phyloP scores from a whole-genome alignment of 2,329 filamentous ascomycete genomes.

The Arthrobotrys megalospora region DNA sequence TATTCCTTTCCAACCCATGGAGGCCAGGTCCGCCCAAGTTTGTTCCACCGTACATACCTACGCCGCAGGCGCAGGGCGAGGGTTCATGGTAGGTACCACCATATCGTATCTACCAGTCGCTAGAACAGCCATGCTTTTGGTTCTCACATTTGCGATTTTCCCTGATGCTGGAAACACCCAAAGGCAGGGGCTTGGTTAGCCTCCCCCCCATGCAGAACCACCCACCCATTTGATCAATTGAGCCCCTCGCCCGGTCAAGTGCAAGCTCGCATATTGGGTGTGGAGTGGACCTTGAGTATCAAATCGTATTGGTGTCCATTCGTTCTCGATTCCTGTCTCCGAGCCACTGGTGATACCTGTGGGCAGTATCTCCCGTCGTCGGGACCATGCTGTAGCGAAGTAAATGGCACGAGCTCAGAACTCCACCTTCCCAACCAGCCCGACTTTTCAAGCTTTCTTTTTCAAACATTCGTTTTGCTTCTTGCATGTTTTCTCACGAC shows the following conservation, averaged over 20 bases:
- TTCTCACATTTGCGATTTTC: constrained; percentile 26
- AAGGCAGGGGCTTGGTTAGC: constrained; percentile 22
- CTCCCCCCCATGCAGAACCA: constrained; percentile 25
- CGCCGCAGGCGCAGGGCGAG: constrained; percentile 21
- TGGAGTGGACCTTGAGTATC: neutral
- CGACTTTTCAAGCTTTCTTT: neutral
- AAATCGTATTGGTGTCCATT: neutral
- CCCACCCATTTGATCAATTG: constrained; percentile 12
- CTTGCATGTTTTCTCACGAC: neutral
- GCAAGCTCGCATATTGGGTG: constrained; percentile 4
- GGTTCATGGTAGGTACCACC: constrained; percentile 23
- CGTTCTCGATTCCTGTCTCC: neutral
- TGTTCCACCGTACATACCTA: constrained; percentile 2
- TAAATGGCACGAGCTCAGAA: constrained; percentile 10
- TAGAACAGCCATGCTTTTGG: constrained; percentile 19
- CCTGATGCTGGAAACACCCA: constrained; percentile 6
- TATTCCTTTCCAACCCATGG: constrained; percentile 12
- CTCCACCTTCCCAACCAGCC: neutral
- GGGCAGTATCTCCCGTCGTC: neutral
- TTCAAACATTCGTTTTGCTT: neutral
- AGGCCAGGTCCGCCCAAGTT: neutral
- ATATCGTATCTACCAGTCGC: constrained; percentile 28
- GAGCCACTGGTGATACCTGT: neutral
- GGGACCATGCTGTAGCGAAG: neutral
- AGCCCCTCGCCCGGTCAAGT: constrained; percentile 6